Evolutionary conservation across 768 basidiomycete species (phyloP), one percentile per base, ranked within the genome.

Genomic region (Panaeolus cyanescens): DNA sequence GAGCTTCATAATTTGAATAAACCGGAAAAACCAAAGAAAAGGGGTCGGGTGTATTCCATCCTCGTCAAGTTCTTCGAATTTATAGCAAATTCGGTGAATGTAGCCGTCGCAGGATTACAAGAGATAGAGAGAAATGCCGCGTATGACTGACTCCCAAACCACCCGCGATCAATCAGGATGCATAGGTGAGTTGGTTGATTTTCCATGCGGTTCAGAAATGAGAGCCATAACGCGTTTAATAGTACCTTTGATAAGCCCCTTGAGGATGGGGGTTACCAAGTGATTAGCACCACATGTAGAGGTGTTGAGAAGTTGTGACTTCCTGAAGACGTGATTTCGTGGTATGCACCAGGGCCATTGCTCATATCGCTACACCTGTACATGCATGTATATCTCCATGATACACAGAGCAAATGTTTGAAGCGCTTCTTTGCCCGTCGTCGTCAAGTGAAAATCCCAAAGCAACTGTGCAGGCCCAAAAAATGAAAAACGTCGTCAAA

Each of bases 171-270:
- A n/a, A 50, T 6, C 25, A 28, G 45, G 45, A 28, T 50, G 12
- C 12, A 28, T 25, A 50, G 28, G 25, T 15, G 45, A 25, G 30
- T 30, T 20, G 17, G 7, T 28, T 28, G 30, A 13, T 15, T 5
- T 13, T 50, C 45, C 45, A 50, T 30, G 45, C 19, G 45, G 45
- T 50, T 28, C 9, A 28, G 25, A 28, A 25, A 50, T 25, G 45
- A 10, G 45, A 28, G 45, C 25, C 45, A 50, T 50, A 50, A 50
- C 25, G 45, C 45, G 25, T 50, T 13, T 50, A 50, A 50, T 50
- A 50, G 45, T n/a, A 50, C 45, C 45, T 13, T 30, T 50, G 45
- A 50, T 50, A 50, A 50, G 45, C 25, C 45, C n/a, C 45, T 50
- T 30, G 22, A 28, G 25, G 45, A 28, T 3, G 12, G 25, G 17